Conservation (phyloP, 208 protist species). For the Leishmania tropica region DNA sequence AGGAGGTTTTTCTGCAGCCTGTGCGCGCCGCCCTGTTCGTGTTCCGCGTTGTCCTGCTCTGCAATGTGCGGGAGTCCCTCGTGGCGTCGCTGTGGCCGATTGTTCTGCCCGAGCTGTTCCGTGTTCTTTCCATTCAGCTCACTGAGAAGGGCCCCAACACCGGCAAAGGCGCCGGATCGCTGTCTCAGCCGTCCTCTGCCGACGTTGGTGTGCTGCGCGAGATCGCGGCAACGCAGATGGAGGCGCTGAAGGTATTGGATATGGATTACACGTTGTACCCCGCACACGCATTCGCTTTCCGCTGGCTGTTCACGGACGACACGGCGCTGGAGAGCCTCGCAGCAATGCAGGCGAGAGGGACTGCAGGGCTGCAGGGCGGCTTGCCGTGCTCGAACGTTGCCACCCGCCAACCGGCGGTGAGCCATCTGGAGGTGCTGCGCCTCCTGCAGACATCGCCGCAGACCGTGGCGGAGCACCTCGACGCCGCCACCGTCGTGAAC, state of each 20-base stretch:
- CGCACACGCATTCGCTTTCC: conserved; percentile 30
- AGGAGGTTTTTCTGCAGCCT: conserved; percentile 31
- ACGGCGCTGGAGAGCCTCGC: conserved; percentile 8
- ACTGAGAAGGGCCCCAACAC: neutral
- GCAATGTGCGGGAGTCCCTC: conserved; percentile 22
- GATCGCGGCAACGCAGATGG: conserved; percentile 49
- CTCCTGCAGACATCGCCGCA: conserved; percentile 6
- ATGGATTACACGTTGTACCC: conserved; percentile 49
- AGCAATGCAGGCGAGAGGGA: conserved; percentile 1
- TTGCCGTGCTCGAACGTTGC: neutral
- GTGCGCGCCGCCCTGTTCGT: conserved; percentile 49
- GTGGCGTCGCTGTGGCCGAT: conserved; percentile 57
- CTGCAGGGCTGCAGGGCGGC: neutral
- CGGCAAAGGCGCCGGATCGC: neutral
- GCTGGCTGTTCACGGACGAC: conserved; percentile 38
- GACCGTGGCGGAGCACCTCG: neutral
- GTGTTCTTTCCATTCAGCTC: conserved; percentile 2
- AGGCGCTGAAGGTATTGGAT: conserved; percentile 67
- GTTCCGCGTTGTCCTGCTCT: conserved; percentile 63
- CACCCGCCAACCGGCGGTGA: conserved; percentile 3
- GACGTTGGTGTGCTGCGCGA: conserved; percentile 27
- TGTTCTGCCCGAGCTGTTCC: conserved; percentile 45
- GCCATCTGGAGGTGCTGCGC: conserved; percentile 24
- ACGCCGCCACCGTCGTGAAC: neutral
- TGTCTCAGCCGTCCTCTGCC: neutral